Conservation (phyloP, 306 rosid genomes). For the Citrullus colocynthis region DNA sequence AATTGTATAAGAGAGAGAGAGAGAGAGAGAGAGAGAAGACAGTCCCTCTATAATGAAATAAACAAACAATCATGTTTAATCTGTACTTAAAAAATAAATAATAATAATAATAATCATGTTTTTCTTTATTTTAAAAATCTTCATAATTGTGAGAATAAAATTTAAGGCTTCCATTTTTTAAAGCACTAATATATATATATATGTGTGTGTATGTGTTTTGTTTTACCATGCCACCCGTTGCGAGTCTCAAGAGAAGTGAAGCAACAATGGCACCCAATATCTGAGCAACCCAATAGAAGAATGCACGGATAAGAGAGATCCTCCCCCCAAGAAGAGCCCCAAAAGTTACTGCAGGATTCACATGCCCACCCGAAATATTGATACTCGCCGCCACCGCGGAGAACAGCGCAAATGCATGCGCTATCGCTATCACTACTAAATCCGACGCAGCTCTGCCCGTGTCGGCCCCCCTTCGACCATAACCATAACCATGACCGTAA, state of each 20-base stretch:
- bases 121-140: no score
- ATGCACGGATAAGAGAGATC: slow-evolving; percentile 58
- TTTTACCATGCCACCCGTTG: slow-evolving; percentile 70
- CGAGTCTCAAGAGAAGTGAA: slow-evolving; percentile 64
- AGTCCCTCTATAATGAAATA: no score
- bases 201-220: neutral
- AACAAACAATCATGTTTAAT: no score
- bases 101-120: no score
- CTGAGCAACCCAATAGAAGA: slow-evolving; percentile 86
- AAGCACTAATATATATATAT: neutral
- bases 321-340: slow-evolving; percentile 83
- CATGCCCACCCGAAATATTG: slow-evolving; percentile 81
- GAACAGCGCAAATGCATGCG: slow-evolving; percentile 61
- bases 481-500: no score
- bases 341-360: slow-evolving; percentile 87
- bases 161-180: no score
- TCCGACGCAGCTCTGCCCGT: slow-evolving; percentile 40
- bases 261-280: slow-evolving; percentile 68
- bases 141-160: neutral
- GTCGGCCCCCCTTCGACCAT: slow-evolving; percentile 14
- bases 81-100: no score
- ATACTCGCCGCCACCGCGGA: slow-evolving; percentile 62
- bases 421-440: slow-evolving; percentile 42
- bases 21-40: no score
- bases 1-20: no score